Evolutionary conservation across 2,329 filamentous ascomycete species (phyloP).

Genomic region (Sarocladium brachiariae): DNA sequence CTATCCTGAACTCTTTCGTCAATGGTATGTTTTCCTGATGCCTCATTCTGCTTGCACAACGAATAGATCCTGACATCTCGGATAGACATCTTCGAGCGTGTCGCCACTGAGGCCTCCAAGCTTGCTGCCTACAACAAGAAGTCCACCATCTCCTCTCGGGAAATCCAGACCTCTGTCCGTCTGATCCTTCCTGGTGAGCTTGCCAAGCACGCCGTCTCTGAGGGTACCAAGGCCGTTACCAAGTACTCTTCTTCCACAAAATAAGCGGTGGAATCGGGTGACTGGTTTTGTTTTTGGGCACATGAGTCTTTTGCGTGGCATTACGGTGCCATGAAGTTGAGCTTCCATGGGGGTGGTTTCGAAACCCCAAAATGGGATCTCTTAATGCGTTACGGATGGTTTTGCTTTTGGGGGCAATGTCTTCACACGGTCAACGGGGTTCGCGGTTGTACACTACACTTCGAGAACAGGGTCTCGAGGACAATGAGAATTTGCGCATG

Average conservation of each 20-base stretch:
- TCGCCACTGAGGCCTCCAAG: constrained; percentile 98
- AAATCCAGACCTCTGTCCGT: constrained; percentile 98
- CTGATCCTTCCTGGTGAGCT: constrained; percentile 97
- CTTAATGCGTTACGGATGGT: constrained; percentile 72
- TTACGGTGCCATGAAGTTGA: constrained; percentile 51
- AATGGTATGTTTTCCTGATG: constrained; percentile 60
- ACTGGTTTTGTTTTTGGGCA: constrained; percentile 53
- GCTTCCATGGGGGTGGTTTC: constrained; percentile 33
- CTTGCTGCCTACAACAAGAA: constrained; percentile 99
- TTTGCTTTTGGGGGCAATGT: constrained; percentile 61
- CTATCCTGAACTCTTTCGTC: constrained; percentile 99
- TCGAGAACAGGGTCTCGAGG: constrained; percentile 55
- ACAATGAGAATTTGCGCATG: constrained; percentile 55
- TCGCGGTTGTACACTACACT: constrained; percentile 67
- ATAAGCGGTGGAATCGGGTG: constrained; percentile 58
- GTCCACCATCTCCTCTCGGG: constrained; percentile 97
- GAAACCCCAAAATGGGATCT: constrained; percentile 40
- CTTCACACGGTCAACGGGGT: constrained; percentile 64
- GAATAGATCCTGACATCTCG: not conserved
- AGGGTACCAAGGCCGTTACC: constrained; percentile 99
- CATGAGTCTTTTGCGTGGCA: constrained; percentile 44
- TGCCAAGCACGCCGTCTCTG: constrained; percentile 98
- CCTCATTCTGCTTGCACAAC: not conserved
- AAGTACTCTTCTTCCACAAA: constrained; percentile 99
- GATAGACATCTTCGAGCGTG: constrained; percentile 96